Conservation (phyloP, 257 asterid species). For the Solanum boliviense region DNA sequence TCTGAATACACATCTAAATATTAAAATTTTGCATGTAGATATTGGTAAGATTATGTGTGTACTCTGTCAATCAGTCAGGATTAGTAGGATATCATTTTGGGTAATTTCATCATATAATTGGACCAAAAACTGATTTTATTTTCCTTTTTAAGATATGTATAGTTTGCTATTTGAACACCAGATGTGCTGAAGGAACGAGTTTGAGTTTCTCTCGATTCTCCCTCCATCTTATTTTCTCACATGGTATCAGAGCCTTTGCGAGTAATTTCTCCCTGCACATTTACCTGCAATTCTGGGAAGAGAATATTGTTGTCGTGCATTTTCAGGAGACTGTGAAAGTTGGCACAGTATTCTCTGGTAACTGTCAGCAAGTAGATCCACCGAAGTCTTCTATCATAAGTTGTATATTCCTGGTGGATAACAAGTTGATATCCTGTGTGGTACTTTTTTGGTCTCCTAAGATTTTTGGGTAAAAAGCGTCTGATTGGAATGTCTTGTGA, state of each 20-base stretch:
- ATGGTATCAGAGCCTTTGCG: neutral
- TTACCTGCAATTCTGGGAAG: neutral
- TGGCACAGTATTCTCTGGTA: neutral
- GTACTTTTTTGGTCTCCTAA: neutral
- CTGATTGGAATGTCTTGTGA: neutral
- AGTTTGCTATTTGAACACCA: neutral
- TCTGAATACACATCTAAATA: neutral
- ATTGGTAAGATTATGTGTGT: neutral
- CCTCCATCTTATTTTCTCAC: neutral
- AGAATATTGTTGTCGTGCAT: neutral
- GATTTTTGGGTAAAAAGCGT: neutral
- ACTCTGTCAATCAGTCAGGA: neutral
- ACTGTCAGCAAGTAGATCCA: neutral
- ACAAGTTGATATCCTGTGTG: neutral
- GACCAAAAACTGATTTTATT: neutral
- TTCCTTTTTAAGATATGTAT: neutral
- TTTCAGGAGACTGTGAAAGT: neutral
- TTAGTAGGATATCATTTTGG: neutral
- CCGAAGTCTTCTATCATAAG: neutral
- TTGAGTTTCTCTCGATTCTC: neutral
- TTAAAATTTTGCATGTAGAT: neutral
- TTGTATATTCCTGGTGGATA: neutral
- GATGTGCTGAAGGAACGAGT: neutral
- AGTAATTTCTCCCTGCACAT: neutral
- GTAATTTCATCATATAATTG: neutral